A percentile compares a stretch with the other conserved stretches of the same genome.
phyloP scores from a whole-genome alignment of 768 basidiomycete species.

The Aureoboletus auriporus region DNA sequence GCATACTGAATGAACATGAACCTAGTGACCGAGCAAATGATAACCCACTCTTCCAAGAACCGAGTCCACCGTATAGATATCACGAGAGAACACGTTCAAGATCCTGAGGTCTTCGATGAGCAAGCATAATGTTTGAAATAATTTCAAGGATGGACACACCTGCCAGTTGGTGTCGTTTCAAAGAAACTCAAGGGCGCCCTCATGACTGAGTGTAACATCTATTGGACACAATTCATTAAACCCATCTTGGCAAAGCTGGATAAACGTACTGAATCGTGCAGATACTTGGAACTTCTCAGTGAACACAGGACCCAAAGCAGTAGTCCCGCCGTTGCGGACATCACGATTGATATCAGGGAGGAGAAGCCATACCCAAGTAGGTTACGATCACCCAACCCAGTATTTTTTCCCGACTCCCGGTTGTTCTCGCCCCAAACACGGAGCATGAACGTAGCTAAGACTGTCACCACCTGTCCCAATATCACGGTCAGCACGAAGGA shows the following conservation, averaged over 20 bases:
- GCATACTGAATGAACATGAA: neutral
- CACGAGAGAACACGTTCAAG: conserved; percentile 87
- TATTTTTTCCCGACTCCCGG: conserved; percentile 50
- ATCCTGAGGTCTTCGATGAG: conserved; percentile 48
- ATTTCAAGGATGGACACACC: conserved; percentile 37
- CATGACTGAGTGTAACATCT: conserved; percentile 83
- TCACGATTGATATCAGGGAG: conserved; percentile 52
- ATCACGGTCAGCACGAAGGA: conserved; percentile 59
- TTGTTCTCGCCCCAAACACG: conserved; percentile 84
- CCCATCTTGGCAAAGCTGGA: neutral
- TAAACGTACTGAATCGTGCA: conserved; percentile 69
- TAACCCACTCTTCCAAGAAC: conserved; percentile 58
- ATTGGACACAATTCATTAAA: conserved; percentile 1
- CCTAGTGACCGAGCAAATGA: neutral
- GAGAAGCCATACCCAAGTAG: conserved; percentile 65
- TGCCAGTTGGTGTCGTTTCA: conserved; percentile 82
- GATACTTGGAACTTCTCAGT: conserved; percentile 62
- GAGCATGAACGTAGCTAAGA: conserved; percentile 63
- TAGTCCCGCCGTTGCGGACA: conserved; percentile 52
- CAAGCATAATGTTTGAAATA: neutral
- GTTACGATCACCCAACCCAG: conserved; percentile 51
- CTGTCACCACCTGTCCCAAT: conserved; percentile 53
- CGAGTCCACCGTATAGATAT: conserved; percentile 84
- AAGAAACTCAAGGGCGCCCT: conserved; percentile 85
- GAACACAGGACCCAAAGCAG: conserved; percentile 77